Percentiles rank a stretch among this genome's conserved stretches.
phyloP scores from a whole-genome alignment of 1,284 basidiomycete genomes.

The Sutorius eximius region DNA sequence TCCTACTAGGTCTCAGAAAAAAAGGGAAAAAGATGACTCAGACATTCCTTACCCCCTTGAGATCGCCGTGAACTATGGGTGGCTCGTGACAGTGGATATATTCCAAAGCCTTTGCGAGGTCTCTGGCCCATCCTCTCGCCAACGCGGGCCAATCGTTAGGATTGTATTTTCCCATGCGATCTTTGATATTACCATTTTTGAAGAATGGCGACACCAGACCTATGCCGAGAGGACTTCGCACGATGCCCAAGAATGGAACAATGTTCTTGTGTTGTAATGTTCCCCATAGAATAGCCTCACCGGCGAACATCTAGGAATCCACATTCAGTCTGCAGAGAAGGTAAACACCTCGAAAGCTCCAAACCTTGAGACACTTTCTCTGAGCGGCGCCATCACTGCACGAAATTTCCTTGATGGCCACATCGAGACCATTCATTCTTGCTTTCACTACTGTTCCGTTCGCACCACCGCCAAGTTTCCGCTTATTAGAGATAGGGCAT shows the following conservation, averaged over 20 bases:
- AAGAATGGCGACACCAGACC: constrained; percentile 41
- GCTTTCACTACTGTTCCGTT: constrained; percentile 9
- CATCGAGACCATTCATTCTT: not conserved
- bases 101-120: constrained; percentile 34
- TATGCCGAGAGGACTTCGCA: constrained; percentile 13
- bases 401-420: constrained; percentile 24
- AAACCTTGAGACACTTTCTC: constrained; percentile 18
- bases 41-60: constrained; percentile 37
- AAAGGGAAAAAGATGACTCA: not conserved
- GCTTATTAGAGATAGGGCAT: not conserved
- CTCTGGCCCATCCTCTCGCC: constrained; percentile 25
- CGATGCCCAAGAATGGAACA: constrained; percentile 27
- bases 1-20: constrained; percentile 23
- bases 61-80: constrained; percentile 39
- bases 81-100: constrained; percentile 36
- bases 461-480: constrained; percentile 7
- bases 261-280: constrained; percentile 30
- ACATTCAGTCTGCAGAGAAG: constrained; percentile 4
- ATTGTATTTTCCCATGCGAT: constrained; percentile 23
- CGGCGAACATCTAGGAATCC: constrained; percentile 22
- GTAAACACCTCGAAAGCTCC: not conserved
- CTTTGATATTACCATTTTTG: constrained; percentile 35
- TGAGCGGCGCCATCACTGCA: not conserved
- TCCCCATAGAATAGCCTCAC: constrained; percentile 33
- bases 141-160: constrained; percentile 23